Conservation (phyloP, 169 alveolate species). For the Cytauxzoon felis region DNA sequence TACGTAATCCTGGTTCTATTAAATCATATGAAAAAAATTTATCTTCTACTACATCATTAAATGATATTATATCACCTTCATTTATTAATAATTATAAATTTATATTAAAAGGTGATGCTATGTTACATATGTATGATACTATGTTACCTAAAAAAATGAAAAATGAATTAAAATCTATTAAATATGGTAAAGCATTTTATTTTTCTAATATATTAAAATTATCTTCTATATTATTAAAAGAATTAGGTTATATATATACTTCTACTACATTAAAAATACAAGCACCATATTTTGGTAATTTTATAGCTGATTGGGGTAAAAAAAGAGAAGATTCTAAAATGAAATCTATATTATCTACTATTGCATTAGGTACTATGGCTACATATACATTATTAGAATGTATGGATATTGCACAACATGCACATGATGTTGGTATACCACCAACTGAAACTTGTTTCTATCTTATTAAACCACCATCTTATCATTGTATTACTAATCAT, state of each 20-base stretch:
- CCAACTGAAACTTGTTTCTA: slow-evolving; percentile 68
- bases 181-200: slow-evolving; percentile 72
- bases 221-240: slow-evolving; percentile 57
- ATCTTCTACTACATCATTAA: slow-evolving; percentile 55
- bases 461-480: slow-evolving; percentile 57
- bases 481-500: slow-evolving; percentile 58
- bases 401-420: slow-evolving; percentile 75
- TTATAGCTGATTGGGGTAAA: slow-evolving; percentile 69
- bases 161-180: slow-evolving; percentile 66
- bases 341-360: slow-evolving; percentile 59
- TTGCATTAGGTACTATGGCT: slow-evolving; percentile 75
- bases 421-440: slow-evolving; percentile 70
- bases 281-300: slow-evolving; percentile 78
- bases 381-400: slow-evolving; percentile 67
- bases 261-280: slow-evolving; percentile 67
- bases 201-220: slow-evolving; percentile 68
- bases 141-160: slow-evolving; percentile 72
- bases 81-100: slow-evolving; percentile 67
- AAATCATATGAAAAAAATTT: slow-evolving; percentile 67
- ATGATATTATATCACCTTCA: slow-evolving; percentile 64
- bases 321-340: slow-evolving; percentile 62
- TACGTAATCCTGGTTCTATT: slow-evolving; percentile 72
- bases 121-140: slow-evolving; percentile 65
- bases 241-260: slow-evolving; percentile 64
- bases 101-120: slow-evolving; percentile 74